phyloP scores from a whole-genome alignment of 2,329 filamentous ascomycete species.

The Sphaerulina vaccinii region DNA sequence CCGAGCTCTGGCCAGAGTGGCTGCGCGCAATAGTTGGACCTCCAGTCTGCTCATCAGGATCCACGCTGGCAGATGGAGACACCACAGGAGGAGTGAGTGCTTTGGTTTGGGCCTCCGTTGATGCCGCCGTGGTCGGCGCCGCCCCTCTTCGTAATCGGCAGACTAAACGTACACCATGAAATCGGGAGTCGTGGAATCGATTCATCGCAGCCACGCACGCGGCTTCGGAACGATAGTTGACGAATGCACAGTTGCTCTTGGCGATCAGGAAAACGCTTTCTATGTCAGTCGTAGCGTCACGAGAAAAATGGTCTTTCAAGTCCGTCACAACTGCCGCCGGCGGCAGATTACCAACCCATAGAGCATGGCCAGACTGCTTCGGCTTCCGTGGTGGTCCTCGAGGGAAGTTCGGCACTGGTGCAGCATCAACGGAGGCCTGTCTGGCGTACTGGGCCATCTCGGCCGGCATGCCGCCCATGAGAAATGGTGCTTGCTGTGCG shows the following conservation, averaged over 20 bases:
- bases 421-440: constrained; percentile 25
- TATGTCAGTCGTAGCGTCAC: constrained; percentile 69
- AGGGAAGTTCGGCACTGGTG: constrained; percentile 41
- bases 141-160: constrained; percentile 67
- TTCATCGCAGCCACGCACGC: constrained; percentile 74
- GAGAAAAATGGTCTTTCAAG: constrained; percentile 87
- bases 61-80: constrained; percentile 18
- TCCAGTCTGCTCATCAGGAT: constrained; percentile 5
- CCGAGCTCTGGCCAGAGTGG: constrained; percentile 15
- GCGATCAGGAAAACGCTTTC: constrained; percentile 92
- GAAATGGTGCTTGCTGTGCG: constrained; percentile 18
- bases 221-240: constrained; percentile 83
- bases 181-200: constrained; percentile 86
- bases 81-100: constrained; percentile 18
- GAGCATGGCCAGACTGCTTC: constrained; percentile 74
- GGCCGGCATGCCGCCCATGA: constrained; percentile 21
- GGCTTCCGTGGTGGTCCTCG: constrained; percentile 67
- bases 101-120: constrained; percentile 20
- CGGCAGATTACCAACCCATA: constrained; percentile 95
- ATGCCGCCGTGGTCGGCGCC: constrained; percentile 17
- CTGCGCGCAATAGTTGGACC: constrained; percentile 29
- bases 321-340: constrained; percentile 77
- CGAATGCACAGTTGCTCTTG: constrained; percentile 96
- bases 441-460: constrained; percentile 27
- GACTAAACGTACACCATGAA: constrained; percentile 80